Evolutionary conservation across 2,329 filamentous ascomycete species (phyloP), one percentile per base, ranked within the genome.

Genomic region (Microcera coccophila): DNA sequence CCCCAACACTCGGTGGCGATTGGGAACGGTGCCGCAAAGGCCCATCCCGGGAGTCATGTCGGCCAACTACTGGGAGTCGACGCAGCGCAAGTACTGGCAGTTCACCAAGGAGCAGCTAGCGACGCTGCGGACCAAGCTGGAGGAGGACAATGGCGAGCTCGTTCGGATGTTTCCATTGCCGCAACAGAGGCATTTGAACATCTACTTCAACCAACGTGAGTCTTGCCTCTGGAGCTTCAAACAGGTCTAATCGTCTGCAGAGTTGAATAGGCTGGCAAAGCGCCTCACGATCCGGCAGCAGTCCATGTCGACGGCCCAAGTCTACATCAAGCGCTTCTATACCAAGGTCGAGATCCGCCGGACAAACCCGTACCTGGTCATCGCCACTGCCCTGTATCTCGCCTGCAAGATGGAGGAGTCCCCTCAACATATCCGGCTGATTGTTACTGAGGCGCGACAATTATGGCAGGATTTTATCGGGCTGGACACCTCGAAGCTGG

Each of bases 341-440:
- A 82, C 82, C 35, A 88, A 86, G 56, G 86, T 95, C 56, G 90
- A 95, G 60, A 90, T 97, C 52, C 85, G 91, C 44, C 82, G 85
- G 50, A 95, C 90, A 36, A 98, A 97, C 58, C 90, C 91, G 4
- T 95, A 95, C 62, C 81, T 97, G 26, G 82, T 97, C 45, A 78
- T 95, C 52, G 85, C 90, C n/a, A 97, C 93, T 2, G 87, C 91
- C 4, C 78, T 97, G 47, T 98, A 98, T 64, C 74, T 98, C 26
- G 90, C 93, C 16, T 95, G 90, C 71, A 98, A 98, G 69, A 95
- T 95, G 81, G 93, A 98, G 65, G 93, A 98, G 66, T 90, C 84
- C 38, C 93, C 93, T 3, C 91, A 97, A 64, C 93, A 98, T 64
- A 97, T 98, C 58, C 81, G 93, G 21, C 79, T 95, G 50, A 84